Evolutionary conservation across 768 basidiomycete genomes (phyloP).

Genomic region (Filobasidium wieringae): DNA sequence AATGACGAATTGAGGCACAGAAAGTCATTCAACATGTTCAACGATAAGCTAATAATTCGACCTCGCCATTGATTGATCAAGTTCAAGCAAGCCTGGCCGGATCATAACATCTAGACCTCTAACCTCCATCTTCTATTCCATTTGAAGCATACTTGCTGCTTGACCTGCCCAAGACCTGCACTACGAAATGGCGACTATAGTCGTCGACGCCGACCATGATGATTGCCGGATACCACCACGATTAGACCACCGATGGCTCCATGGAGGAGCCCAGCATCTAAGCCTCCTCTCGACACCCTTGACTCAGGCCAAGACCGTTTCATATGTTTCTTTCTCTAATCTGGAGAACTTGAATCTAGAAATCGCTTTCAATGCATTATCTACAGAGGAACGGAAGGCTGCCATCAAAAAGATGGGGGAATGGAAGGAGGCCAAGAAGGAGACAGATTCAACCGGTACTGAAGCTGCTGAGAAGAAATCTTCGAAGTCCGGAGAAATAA

Average conservation of each 20-base stretch:
- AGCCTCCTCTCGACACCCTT: slow-evolving; percentile 33
- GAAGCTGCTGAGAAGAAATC: slow-evolving; percentile 16
- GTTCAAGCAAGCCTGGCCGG: too few relatives aligned
- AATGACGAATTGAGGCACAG: too few relatives aligned
- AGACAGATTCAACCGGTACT: slow-evolving; percentile 16
- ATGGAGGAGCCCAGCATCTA: slow-evolving; percentile 35
- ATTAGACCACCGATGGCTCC: slow-evolving; percentile 25
- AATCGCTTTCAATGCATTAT: slow-evolving; percentile 19
- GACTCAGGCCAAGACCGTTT: slow-evolving; percentile 23
- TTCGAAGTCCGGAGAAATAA: not conserved
- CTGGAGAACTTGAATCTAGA: slow-evolving; percentile 30
- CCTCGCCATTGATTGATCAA: too few relatives aligned
- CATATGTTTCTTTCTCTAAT: slow-evolving; percentile 31
- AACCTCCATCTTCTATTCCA: too few relatives aligned
- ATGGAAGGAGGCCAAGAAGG: slow-evolving; percentile 3
- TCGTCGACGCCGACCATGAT: slow-evolving; percentile 1
- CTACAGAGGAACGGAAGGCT: slow-evolving; percentile 17
- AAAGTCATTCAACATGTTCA: too few relatives aligned
- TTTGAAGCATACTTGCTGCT: too few relatives aligned
- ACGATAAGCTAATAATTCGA: too few relatives aligned
- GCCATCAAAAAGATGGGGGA: not conserved
- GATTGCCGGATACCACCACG: slow-evolving; percentile 1
- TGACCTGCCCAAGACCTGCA: too few relatives aligned
- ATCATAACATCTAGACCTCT: too few relatives aligned
- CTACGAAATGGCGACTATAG: too few relatives aligned